Evolutionary conservation across 495 filamentous ascomycete species (phyloP).

Genomic region (Aspergillus kassunensis): DNA sequence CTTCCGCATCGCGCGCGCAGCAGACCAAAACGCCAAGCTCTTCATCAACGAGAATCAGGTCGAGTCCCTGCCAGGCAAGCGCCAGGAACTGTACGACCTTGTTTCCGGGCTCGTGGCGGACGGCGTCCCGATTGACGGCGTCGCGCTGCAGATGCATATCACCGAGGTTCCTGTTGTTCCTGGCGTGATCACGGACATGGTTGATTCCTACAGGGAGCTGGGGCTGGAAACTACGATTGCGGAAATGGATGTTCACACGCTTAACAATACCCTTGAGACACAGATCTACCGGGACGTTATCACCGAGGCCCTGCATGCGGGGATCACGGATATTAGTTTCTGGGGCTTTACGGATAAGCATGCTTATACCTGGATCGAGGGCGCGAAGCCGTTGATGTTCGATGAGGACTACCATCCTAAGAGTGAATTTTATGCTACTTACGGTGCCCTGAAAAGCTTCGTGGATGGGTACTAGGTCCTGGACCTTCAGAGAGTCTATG

Average conservation of each 20-base stretch:
- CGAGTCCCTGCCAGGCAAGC: neutral
- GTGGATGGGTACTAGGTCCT: neutral
- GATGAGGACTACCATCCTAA: slow-evolving; percentile 12
- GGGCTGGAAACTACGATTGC: neutral
- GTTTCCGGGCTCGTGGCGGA: neutral
- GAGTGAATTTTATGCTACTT: neutral
- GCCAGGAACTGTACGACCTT: neutral
- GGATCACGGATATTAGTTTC: slow-evolving; percentile 15
- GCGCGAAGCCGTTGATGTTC: slow-evolving; percentile 17
- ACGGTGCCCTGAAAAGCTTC: neutral
- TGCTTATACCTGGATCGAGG: slow-evolving; percentile 11
- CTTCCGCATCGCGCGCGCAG: neutral
- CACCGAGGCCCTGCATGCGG: slow-evolving; percentile 10
- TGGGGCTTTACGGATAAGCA: slow-evolving; percentile 18
- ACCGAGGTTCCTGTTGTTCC: neutral
- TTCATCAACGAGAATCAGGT: neutral
- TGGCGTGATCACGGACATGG: neutral
- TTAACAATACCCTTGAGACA: neutral
- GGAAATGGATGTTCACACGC: neutral
- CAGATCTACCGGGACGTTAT: neutral
- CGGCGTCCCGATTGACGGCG: neutral
- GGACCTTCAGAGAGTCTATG: no score
- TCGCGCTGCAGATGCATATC: slow-evolving; percentile 1
- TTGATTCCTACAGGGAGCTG: neutral
- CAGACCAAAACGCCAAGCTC: neutral